Evolutionary conservation across 1,284 basidiomycete species (phyloP), one percentile per base, ranked within the genome.

Genomic region (Cutaneotrichosporon mucoides): DNA sequence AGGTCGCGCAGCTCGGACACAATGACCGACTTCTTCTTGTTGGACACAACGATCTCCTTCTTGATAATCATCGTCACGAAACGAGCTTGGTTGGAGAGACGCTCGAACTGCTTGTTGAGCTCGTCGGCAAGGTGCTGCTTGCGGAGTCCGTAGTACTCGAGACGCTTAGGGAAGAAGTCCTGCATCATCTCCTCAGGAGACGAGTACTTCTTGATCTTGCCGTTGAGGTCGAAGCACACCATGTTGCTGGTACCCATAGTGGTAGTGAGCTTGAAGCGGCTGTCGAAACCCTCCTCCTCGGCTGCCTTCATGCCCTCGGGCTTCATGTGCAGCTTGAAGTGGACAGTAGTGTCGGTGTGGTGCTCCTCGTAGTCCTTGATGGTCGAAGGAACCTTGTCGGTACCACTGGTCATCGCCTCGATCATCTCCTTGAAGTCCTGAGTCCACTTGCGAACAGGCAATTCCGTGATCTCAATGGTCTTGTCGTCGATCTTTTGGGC

Each of bases 21-120:
- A 66, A 99, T 88, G 57, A 89, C 90, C 2, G 81, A 83, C 76
- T 92, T 93, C 81, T 92, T 95, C 71, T 94, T 88, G 72, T 90
- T 93, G n/a, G 87, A 86, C 34, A 99, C 87, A n/a, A 84, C 78
- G n/a, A 99, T 84, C 73, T 93, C 82, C 73, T 86, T 90, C 66
- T 87, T 84, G 64, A 99, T 85, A 72, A 99, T 97, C 93, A 97
- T 94, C 75, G 92, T 84, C 49, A 99, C 87, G 79, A 99, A 99
- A 35, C 94, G 89, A 13, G 93, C 95, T 78, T 99, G 96, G 76
- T 99, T 99, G 58, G 87, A 88, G 9, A 98, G 81, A 64, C 85
- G 88, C 72, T 98, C 93, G 66, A 92, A 88, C 59, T 86, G 85
- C 51, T 80, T 81, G 73, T 92, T 90, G 38, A 99, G 82, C 71